Percentiles rank a stretch among this genome's conserved stretches.
Conservation (phyloP, 805 yeast species). For the Monosporozyma unispora region DNA sequence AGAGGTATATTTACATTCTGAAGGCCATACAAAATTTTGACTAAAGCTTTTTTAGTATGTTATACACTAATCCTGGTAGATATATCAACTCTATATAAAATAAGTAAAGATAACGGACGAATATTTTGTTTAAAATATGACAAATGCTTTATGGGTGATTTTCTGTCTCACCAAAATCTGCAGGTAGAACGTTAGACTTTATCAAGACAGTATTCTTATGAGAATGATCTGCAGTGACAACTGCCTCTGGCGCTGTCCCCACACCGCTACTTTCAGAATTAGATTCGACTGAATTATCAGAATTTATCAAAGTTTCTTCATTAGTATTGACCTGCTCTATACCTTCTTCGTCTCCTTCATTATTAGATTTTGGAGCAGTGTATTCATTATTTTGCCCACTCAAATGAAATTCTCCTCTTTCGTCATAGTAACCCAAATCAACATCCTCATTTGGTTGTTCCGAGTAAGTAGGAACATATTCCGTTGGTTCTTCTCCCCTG, state of each 20-base stretch:
- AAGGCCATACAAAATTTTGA: no score
- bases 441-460: conserved; percentile 48
- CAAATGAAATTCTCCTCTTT: conserved; percentile 40
- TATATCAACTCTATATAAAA: background rate
- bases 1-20: no score
- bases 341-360: background rate
- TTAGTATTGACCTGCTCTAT: conserved; percentile 3
- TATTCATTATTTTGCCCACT: conserved; percentile 19
- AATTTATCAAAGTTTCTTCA: background rate
- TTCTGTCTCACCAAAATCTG: background rate
- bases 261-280: background rate
- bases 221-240: background rate
- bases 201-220: background rate
- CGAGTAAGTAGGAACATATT: conserved; percentile 59
- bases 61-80: no score
- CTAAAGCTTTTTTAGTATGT: no score
- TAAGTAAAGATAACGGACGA: background rate
- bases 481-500: conserved; percentile 25
- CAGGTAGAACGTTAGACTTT: background rate
- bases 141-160: background rate
- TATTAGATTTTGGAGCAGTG: background rate
- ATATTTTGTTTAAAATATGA: background rate
- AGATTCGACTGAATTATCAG: background rate
- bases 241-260: background rate
- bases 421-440: conserved; percentile 71